A percentile compares a stretch with the other conserved stretches of the same genome.
phyloP scores from a whole-genome alignment of 768 basidiomycete species.

The Rubroboletus pulcherrimus region DNA sequence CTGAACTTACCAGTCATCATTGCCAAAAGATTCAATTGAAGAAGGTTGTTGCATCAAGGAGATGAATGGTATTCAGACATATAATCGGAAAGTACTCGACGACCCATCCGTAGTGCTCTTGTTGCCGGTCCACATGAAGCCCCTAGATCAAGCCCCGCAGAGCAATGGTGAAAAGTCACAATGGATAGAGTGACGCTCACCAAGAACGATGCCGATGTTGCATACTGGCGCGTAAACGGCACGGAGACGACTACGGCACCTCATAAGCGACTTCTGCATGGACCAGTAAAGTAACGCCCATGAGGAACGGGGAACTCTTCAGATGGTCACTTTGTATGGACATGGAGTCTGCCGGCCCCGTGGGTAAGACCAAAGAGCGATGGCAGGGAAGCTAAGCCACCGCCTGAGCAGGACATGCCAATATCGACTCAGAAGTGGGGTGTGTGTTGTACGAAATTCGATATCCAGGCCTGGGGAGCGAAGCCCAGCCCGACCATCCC shows the following conservation, averaged over 20 bases:
- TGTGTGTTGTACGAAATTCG: too few species aligned
- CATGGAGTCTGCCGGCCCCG: too few species aligned
- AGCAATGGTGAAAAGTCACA: too few species aligned
- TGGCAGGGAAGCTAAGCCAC: neutral
- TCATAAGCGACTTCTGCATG: neutral
- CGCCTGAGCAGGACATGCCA: neutral
- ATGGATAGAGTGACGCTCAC: neutral
- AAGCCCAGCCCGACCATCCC: neutral
- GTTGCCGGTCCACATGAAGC: neutral
- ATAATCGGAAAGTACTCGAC: neutral
- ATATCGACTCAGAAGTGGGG: neutral
- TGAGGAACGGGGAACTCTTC: neutral
- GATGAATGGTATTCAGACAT: neutral
- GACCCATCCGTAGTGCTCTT: neutral
- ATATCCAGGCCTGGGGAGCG: too few species aligned
- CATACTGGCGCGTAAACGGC: neutral
- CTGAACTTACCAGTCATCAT: neutral
- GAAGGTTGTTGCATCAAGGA: neutral
- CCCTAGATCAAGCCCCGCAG: neutral
- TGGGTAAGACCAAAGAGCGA: neutral
- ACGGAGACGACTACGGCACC: neutral
- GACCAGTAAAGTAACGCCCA: neutral
- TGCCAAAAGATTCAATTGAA: neutral
- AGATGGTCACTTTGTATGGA: neutral
- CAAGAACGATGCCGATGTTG: neutral